Conservation (phyloP, 2,329 filamentous ascomycete genomes). For the Ceratocystis huliohia region DNA sequence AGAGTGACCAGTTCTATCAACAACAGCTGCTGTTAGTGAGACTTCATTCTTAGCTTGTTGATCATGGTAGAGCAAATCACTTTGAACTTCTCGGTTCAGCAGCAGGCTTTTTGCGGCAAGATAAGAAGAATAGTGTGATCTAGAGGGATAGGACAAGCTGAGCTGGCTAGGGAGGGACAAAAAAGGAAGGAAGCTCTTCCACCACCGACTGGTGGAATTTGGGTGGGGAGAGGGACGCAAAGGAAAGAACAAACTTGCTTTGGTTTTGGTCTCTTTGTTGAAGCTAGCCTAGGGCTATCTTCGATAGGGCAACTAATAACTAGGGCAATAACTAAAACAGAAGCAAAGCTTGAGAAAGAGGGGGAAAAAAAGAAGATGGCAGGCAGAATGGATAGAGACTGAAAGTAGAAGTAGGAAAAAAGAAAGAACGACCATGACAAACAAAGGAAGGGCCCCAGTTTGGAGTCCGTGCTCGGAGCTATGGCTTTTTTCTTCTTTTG, state of each 20-base stretch:
- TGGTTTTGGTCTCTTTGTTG: no score
- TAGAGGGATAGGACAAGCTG: no score
- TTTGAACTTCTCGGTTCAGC: no score
- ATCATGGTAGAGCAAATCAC: no score
- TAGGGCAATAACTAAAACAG: background rate
- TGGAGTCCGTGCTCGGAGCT: conserved; percentile 6
- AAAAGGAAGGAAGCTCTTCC: background rate
- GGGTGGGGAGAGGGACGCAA: background rate
- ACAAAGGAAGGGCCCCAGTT: background rate
- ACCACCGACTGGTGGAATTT: background rate
- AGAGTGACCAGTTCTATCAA: no score
- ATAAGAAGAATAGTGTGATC: no score
- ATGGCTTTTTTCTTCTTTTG: background rate
- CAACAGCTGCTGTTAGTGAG: background rate
- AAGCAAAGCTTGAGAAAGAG: background rate
- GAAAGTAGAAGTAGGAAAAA: background rate
- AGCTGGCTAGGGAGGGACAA: background rate
- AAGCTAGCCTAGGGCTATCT: background rate
- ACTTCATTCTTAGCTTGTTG: no score
- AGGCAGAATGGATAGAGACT: background rate
- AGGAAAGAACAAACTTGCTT: background rate
- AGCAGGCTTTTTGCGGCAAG: no score
- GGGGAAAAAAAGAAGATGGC: background rate
- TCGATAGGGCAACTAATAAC: background rate
- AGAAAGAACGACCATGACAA: background rate